phyloP scores from a whole-genome alignment of 148 eudicot species.

The Chenopodium quinoa region DNA sequence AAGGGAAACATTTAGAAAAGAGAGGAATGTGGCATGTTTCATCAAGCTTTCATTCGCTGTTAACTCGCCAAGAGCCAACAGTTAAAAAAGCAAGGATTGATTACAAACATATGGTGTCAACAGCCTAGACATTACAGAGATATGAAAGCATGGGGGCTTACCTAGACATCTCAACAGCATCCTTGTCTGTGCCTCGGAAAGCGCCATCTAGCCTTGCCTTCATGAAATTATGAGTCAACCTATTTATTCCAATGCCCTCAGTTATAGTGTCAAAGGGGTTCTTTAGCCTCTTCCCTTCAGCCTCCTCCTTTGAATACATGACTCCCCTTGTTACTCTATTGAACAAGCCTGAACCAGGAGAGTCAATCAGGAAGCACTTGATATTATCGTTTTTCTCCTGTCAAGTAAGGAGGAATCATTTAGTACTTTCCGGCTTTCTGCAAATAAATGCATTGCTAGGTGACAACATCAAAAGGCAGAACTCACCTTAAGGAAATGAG shows the following conservation, averaged over 20 bases:
- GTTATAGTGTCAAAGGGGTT: slow-evolving; percentile 96
- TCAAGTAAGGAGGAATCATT: slow-evolving; percentile 10
- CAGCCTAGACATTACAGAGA: not conserved
- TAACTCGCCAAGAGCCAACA: not conserved
- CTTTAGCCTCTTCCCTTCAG: slow-evolving; percentile 87
- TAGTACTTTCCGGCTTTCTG: slow-evolving; percentile 1
- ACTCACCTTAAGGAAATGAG: slow-evolving; percentile 75
- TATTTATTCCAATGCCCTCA: slow-evolving; percentile 94
- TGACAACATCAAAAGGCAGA: not conserved
- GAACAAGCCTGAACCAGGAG: slow-evolving; percentile 95
- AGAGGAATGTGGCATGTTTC: not conserved
- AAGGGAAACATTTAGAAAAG: not conserved
- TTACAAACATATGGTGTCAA: too few species aligned
- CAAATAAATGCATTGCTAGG: not conserved
- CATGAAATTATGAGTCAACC: slow-evolving; percentile 81
- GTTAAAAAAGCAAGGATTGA: not conserved
- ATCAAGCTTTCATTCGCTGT: not conserved
- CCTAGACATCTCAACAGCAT: slow-evolving; percentile 99
- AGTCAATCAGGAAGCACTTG: slow-evolving; percentile 84
- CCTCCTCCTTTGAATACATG: slow-evolving; percentile 96
- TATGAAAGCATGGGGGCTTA: slow-evolving; percentile 26
- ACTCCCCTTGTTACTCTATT: slow-evolving; percentile 95
- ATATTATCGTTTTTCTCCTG: slow-evolving; percentile 70
- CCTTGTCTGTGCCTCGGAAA: slow-evolving; percentile 83
- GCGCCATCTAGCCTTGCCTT: slow-evolving; percentile 92